Percentiles rank a stretch among this genome's conserved stretches.
Conservation (phyloP, 1,139 yeast species). For the Saccharomyces hybrid region DNA sequence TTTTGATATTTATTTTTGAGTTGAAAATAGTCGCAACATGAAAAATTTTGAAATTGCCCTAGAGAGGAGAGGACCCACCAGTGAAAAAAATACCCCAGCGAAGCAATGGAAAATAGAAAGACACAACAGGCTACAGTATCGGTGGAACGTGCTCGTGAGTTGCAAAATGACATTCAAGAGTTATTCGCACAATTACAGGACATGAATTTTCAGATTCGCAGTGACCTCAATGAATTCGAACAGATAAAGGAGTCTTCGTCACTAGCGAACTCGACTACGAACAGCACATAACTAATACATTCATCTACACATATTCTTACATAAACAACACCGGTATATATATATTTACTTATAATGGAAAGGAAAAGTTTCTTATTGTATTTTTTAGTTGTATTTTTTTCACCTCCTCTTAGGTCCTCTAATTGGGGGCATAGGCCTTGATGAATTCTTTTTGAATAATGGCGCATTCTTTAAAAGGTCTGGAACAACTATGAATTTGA, state of each 20-base stretch:
- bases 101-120: background rate
- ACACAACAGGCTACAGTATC: constrained; percentile 2
- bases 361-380: background rate
- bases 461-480: constrained; percentile 86
- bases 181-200: constrained; percentile 17
- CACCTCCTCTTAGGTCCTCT: constrained; percentile 49
- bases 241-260: constrained; percentile 13
- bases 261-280: background rate
- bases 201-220: constrained; percentile 20
- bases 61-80: background rate
- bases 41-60: background rate
- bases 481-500: constrained; percentile 77
- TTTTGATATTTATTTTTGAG: background rate
- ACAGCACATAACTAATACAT: background rate
- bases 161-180: constrained; percentile 24
- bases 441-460: constrained; percentile 61
- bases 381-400: background rate
- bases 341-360: background rate
- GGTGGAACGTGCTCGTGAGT: constrained; percentile 12
- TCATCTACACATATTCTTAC: background rate
- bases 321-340: background rate
- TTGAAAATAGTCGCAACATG: background rate
- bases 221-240: constrained; percentile 29
- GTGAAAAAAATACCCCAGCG: background rate
- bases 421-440: constrained; percentile 63